Base-by-base conservation (phyloP, 1,139 yeast species). In the Sugiyamaella paludigena region DNA sequence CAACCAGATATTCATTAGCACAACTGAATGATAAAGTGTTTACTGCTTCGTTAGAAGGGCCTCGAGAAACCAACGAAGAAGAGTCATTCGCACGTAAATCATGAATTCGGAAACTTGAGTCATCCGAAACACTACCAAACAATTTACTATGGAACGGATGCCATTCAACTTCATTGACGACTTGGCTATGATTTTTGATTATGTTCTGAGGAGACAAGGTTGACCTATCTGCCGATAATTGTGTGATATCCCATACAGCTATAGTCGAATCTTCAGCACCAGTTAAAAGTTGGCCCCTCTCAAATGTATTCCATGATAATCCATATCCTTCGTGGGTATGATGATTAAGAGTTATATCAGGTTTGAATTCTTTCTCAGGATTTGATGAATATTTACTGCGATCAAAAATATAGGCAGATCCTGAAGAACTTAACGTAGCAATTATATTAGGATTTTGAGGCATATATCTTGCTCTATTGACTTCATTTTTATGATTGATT, bases 391-490 rank as follows among this genome's bases (percentile, higher is more conserved):
- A 74, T 54, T 71, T 69, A 5, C 74, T 79, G 51, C 79, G 72
- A 56, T 84, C 80, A 67, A 84, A 91, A 2, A 92, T 66, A 55
- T 76, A 84, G 0, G 84, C 81, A 41, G 78, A 78, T 19, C 98
- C 98, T 5, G 70, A 68, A 1, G 92, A 92, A 57, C 86, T 81
- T 54, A 89, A 84, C 0, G 97, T 83, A 4, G 95, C 92, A 11
- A 89, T 78, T 0, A 83, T 66, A 44, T 75, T 78, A 2, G 86
- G 74, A 58, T 85, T 78, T 58, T 85, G 91, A 0, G 97, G 97
- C 84, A 86, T 83, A 59, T 79, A 82, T 38, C 97, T 78, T 1
- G 96, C 96, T 50, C 95, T 75, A 61, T 89, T 89, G 42, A 91
- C 81, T 63, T 86, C 95, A 1, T 74, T 74, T 7, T 72, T 67